These are phyloP conservation scores for Lactarius quietus DNA, from an alignment of 768 basidiomycete species.

Conservation along the genomic window DNA sequence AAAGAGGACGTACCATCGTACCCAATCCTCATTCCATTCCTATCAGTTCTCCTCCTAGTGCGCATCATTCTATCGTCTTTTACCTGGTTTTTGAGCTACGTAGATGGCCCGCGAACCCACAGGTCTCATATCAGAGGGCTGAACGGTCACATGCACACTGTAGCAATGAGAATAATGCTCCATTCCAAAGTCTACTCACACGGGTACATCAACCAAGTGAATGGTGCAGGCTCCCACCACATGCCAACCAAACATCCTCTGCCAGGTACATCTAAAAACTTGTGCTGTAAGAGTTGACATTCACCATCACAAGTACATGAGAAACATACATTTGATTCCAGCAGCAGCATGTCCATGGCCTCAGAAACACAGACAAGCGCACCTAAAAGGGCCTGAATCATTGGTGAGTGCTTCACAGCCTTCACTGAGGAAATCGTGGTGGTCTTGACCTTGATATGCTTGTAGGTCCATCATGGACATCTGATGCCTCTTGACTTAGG, in stretches of 20 bases:
- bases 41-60: background rate
- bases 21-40: too few relatives aligned
- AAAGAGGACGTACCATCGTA: too few relatives aligned
- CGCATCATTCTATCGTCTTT: background rate
- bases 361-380: background rate
- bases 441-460: background rate
- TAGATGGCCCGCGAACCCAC: background rate
- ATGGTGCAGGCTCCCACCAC: background rate
- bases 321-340: too few relatives aligned
- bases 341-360: too few relatives aligned
- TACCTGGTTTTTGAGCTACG: background rate
- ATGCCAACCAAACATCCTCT: too few relatives aligned
- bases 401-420: background rate
- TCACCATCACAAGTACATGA: too few relatives aligned
- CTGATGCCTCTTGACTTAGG: background rate
- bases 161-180: background rate
- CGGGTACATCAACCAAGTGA: too few relatives aligned
- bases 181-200: too few relatives aligned
- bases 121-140: background rate
- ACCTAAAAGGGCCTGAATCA: background rate
- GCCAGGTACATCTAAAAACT: too few relatives aligned
- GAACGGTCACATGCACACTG: background rate
- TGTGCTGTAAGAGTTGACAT: too few relatives aligned
- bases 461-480: background rate
- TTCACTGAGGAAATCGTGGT: background rate